These are phyloP conservation scores for Crotalaria pallida DNA, from an alignment of 306 rosid genomes.

Conservation along the genomic window DNA sequence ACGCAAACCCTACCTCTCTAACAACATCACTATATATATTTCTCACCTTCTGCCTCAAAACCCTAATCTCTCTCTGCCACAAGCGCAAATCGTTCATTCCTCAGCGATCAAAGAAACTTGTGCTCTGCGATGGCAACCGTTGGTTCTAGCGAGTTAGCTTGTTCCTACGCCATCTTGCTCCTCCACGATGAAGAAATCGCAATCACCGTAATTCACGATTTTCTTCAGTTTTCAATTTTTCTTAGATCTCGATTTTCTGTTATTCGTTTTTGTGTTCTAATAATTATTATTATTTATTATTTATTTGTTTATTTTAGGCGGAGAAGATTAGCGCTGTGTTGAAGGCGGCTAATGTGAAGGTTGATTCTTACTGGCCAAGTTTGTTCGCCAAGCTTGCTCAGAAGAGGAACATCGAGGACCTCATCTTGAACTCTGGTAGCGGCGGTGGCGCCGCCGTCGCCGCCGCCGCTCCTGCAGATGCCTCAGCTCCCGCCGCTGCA, in stretches of 20 bases:
- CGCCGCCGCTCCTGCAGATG: conserved; percentile 29
- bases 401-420: conserved; percentile 54
- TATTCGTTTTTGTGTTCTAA: neutral
- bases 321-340: conserved; percentile 58
- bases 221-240: neutral
- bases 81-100: no score
- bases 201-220: conserved; percentile 46
- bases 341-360: conserved; percentile 45
- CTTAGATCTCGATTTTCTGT: neutral
- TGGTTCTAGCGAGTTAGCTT: conserved; percentile 50
- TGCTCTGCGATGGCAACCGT: conserved; percentile 42
- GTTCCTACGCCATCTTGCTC: conserved; percentile 50
- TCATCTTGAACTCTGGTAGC: conserved; percentile 44
- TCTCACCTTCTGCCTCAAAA: neutral
- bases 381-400: conserved; percentile 67
- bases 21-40: conserved; percentile 3
- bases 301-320: conserved; percentile 21
- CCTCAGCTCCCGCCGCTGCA: conserved; percentile 34
- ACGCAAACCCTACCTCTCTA: conserved; percentile 14
- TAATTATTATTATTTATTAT: neutral
- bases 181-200: conserved; percentile 68
- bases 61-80: conserved; percentile 5
- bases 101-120: neutral
- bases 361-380: conserved; percentile 72
- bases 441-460: conserved; percentile 51